These are phyloP conservation scores for Exophiala spinifera DNA, from an alignment of 2,329 filamentous ascomycete species.

Conservation along the genomic window DNA sequence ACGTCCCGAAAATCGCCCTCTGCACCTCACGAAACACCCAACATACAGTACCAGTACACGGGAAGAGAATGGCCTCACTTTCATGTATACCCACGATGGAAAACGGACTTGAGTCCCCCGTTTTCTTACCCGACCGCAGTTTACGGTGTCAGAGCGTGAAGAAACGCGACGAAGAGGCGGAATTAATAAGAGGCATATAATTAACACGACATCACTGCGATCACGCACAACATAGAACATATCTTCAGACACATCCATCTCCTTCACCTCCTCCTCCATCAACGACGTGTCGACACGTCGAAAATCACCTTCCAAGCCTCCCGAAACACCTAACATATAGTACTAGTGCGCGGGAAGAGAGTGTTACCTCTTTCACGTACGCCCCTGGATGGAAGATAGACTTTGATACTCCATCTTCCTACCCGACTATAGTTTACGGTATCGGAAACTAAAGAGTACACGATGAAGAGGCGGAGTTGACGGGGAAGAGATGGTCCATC, in stretches of 20 bases:
- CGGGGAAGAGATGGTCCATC: conserved; percentile 1
- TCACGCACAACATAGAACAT: too few species aligned
- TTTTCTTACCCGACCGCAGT: conserved; percentile 6
- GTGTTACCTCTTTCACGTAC: conserved; percentile 1
- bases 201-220: neutral
- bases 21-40: conserved; percentile 3
- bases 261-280: neutral
- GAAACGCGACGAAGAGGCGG: neutral
- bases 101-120: neutral
- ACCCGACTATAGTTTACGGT: conserved; percentile 7
- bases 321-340: neutral
- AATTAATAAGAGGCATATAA: neutral
- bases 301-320: neutral
- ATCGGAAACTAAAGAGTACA: neutral
- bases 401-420: conserved; percentile 3
- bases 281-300: neutral
- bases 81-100: conserved; percentile 1
- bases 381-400: conserved; percentile 2
- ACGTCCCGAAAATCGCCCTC: conserved; percentile 8
- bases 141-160: conserved; percentile 3
- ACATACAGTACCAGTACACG: conserved; percentile 1
- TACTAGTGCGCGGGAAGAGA: neutral
- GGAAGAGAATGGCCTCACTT: neutral
- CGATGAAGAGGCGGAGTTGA: neutral
- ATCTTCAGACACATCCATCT: too few species aligned